Base-by-base conservation (phyloP, 2,329 filamentous ascomycete genomes). In the Pseudonectria buxi region DNA sequence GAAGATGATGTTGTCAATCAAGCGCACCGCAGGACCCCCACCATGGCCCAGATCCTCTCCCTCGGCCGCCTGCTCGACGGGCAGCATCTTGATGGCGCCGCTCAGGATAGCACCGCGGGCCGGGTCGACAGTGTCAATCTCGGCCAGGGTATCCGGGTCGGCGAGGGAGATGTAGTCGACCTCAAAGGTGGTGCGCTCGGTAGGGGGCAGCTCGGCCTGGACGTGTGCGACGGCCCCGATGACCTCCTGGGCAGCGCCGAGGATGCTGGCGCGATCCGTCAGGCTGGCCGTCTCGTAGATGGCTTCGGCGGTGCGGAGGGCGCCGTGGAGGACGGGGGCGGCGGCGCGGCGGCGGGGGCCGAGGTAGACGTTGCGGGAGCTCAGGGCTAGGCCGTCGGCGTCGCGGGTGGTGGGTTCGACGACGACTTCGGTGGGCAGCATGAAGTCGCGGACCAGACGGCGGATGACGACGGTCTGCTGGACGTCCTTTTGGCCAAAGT, bases 401-500 rank as follows among this genome's bases (percentile, higher is more conserved):
- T 94, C 89, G 33, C 92, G 74, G 39, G 78, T 69, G 0, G 92
- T 98, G 1, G 77, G 69, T 6, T 81, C 77, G 35, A 96, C 72
- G 24, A 81, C 72, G 7, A 96, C 78, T 14, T 84, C 68, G 4
- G 78, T 83, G 26, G 85, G 77, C 27, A 96, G 61, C 57, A 88
- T 78, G 47, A 98, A 89, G 60, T 98, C 92, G 47, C 78, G 73
- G 24, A 95, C 84, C 76, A 98, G 80, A 29, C 84, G 78, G 53
- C 78, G 81, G 53, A 98, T 85, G 10, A 98, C 76, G 13, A 94
- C 85, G 0, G 88, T 94, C 64, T 98, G 92, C 68, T 98, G 92
- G 14, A 95, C 79, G 59, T 98, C 92, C 65, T 98, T 98, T 62
- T 96, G 92, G 4, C 92, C 92, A 67, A 98, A 95, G 64, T 95